Conservation (phyloP, 139 green algal species). For the Chlorella sp. region DNA sequence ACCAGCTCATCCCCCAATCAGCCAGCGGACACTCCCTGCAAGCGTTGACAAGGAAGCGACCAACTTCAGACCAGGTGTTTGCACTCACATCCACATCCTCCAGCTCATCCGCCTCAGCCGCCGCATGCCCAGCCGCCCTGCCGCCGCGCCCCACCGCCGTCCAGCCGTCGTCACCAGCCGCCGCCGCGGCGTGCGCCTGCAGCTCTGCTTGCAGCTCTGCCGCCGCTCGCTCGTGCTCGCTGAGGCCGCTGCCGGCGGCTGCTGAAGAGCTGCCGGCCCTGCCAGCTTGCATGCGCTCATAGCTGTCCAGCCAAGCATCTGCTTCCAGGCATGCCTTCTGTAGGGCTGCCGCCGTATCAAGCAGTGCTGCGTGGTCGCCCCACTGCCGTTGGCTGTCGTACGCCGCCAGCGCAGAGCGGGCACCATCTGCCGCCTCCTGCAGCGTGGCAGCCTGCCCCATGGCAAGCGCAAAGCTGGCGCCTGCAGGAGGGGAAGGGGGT, state of each 20-base stretch:
- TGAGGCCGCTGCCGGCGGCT: background rate
- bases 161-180: background rate
- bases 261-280: background rate
- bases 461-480: background rate
- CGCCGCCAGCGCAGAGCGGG: background rate
- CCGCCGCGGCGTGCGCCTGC: background rate
- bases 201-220: conserved; percentile 11
- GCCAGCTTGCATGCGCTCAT: background rate
- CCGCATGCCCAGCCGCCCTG: background rate
- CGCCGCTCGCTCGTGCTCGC: background rate
- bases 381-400: background rate
- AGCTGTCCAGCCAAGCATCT: background rate
- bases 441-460: background rate
- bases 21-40: too few species aligned
- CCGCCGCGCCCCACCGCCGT: background rate
- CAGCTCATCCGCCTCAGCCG: background rate
- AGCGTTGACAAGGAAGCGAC: too few species aligned
- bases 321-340: background rate
- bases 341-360: background rate
- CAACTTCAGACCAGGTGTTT: too few species aligned
- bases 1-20: too few species aligned
- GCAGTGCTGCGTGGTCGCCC: background rate
- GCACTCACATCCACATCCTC: background rate
- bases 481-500: background rate
- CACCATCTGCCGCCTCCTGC: background rate